Conservation (phyloP, 371 early-diverging fungal species). For the Circinella minor region DNA sequence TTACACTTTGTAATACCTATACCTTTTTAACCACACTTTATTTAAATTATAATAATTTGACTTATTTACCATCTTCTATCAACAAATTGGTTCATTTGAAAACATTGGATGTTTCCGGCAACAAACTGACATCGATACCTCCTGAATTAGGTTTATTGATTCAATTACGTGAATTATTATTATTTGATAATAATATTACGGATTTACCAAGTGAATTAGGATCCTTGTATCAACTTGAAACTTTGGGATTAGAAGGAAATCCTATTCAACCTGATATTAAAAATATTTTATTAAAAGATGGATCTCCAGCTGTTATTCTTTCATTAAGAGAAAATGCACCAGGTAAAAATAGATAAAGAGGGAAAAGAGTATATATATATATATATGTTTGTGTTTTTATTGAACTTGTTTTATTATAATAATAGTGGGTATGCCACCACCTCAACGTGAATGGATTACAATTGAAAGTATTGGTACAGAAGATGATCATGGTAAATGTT, state of each 20-base stretch:
- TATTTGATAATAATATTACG: conserved; percentile 94
- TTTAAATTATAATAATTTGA: conserved; percentile 91
- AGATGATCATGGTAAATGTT: conserved; percentile 15
- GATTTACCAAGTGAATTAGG: conserved; percentile 94
- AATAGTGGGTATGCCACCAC: conserved; percentile 79
- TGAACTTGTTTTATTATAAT: not conserved
- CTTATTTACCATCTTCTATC: conserved; percentile 77
- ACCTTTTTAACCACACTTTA: conserved; percentile 88
- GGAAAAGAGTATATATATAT: too few relatives aligned
- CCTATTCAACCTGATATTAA: conserved; percentile 90
- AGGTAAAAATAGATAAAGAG: conserved; percentile 53
- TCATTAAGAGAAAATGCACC: conserved; percentile 94
- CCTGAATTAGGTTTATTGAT: conserved; percentile 90
- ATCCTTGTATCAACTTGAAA: conserved; percentile 89
- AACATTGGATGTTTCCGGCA: conserved; percentile 88
- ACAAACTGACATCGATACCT: conserved; percentile 91
- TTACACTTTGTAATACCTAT: conserved; percentile 75
- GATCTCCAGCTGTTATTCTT: conserved; percentile 82
- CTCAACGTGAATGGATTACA: conserved; percentile 91
- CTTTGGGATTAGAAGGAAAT: conserved; percentile 96
- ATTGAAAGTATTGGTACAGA: conserved; percentile 55
- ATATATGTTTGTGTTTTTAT: not conserved
- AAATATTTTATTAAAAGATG: conserved; percentile 85
- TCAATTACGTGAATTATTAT: conserved; percentile 82
- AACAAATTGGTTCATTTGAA: conserved; percentile 69